phyloP scores from a whole-genome alignment of 2,329 filamentous ascomycete species.

The Arachnopeziza araneosa region DNA sequence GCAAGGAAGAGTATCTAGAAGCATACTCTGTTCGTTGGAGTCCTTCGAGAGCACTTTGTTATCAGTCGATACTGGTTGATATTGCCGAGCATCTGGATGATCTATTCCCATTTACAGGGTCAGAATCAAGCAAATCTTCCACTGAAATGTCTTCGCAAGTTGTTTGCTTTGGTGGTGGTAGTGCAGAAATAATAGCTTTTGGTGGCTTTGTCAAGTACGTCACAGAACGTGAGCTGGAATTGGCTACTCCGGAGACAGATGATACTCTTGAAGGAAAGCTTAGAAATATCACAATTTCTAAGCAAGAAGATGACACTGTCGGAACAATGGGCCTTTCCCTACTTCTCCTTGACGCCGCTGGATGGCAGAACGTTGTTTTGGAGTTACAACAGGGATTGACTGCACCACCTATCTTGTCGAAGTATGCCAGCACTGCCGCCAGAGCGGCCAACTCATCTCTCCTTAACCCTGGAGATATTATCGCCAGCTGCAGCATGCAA shows the following conservation, averaged over 20 bases:
- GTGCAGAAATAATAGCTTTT: slow-evolving; percentile 60
- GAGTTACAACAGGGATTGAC: slow-evolving; percentile 54
- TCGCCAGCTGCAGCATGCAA: slow-evolving; percentile 39
- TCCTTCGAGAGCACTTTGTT: slow-evolving; percentile 76
- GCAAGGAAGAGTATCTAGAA: slow-evolving; percentile 61
- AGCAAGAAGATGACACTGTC: neutral
- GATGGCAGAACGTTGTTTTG: slow-evolving; percentile 62
- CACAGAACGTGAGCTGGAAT: slow-evolving; percentile 4
- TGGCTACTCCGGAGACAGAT: neutral
- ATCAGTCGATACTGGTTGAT: slow-evolving; percentile 52
- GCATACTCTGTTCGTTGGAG: slow-evolving; percentile 91
- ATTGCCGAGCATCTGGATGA: slow-evolving; percentile 18
- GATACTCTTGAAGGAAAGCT: slow-evolving; percentile 8
- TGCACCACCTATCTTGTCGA: slow-evolving; percentile 43
- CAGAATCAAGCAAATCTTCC: neutral
- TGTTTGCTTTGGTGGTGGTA: slow-evolving; percentile 39
- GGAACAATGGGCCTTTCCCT: neutral
- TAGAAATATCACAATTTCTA: slow-evolving; percentile 7
- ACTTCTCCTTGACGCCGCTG: slow-evolving; percentile 73
- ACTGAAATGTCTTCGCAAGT: slow-evolving; percentile 1
- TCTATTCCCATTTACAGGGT: slow-evolving; percentile 3
- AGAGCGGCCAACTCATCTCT: slow-evolving; percentile 42
- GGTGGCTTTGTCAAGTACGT: slow-evolving; percentile 45
- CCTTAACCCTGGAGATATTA: slow-evolving; percentile 36
- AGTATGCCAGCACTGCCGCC: slow-evolving; percentile 45